These are phyloP conservation scores for Botrytis cinerea DNA, from an alignment of 2,329 filamentous ascomycete species.

Conservation along the genomic window DNA sequence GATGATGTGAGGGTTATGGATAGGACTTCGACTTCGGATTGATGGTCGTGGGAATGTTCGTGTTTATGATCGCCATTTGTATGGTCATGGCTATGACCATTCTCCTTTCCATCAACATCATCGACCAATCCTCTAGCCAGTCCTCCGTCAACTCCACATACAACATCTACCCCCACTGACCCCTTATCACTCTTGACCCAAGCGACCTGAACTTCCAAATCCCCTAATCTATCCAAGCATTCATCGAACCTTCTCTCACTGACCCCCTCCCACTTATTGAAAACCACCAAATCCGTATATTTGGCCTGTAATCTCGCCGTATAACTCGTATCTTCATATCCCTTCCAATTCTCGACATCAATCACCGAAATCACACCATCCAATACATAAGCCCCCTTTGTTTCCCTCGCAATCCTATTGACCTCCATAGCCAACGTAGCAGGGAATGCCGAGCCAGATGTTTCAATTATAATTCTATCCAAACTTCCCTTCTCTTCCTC, in stretches of 20 bases:
- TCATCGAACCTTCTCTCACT: slow-evolving; percentile 63
- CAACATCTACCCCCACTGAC: slow-evolving; percentile 71
- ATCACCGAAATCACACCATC: slow-evolving; percentile 73
- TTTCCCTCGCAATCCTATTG: slow-evolving; percentile 60
- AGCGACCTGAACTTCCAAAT: slow-evolving; percentile 65
- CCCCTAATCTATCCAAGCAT: slow-evolving; percentile 65
- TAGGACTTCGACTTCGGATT: slow-evolving; percentile 85
- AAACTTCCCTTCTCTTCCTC: slow-evolving; percentile 46
- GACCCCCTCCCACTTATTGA: slow-evolving; percentile 72
- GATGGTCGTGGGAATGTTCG: slow-evolving; percentile 58
- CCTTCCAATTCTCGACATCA: slow-evolving; percentile 75
- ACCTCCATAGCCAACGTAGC: slow-evolving; percentile 72
- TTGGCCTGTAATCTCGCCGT: slow-evolving; percentile 72
- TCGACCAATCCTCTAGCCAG: slow-evolving; percentile 61
- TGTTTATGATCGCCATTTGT: slow-evolving; percentile 29
- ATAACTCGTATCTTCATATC: slow-evolving; percentile 70
- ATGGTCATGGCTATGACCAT: slow-evolving; percentile 51
- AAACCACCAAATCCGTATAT: slow-evolving; percentile 71
- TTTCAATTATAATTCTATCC: slow-evolving; percentile 92
- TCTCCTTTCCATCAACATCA: slow-evolving; percentile 31
- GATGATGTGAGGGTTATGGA: slow-evolving; percentile 64
- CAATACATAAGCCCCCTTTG: slow-evolving; percentile 57
- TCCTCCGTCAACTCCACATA: slow-evolving; percentile 87
- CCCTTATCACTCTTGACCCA: slow-evolving; percentile 86
- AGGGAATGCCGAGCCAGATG: slow-evolving; percentile 66